Evolutionary conservation across 495 filamentous ascomycete genomes (phyloP).

Genomic region (Tuber indicum): DNA sequence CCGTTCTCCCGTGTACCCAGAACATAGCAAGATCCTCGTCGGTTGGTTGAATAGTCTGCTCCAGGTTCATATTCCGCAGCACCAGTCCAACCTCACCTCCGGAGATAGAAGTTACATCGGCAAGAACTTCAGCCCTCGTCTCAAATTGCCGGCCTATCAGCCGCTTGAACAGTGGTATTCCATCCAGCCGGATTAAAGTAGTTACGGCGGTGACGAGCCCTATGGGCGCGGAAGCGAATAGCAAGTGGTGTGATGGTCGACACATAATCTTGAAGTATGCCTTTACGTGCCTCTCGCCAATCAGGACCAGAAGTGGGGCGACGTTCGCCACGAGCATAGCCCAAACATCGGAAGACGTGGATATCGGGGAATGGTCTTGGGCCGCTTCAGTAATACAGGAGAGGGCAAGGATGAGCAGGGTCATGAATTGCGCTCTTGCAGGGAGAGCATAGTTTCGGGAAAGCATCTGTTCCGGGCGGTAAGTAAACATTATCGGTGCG

Average conservation of each 20-base stretch:
- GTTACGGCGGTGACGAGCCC: conserved; percentile 12
- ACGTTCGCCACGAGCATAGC: conserved; percentile 12
- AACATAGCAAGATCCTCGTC: not conserved
- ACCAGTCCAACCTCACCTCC: conserved; percentile 9
- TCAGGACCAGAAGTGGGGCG: conserved; percentile 8
- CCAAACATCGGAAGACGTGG: conserved; percentile 12
- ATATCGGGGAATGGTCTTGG: not conserved
- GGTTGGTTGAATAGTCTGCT: conserved; percentile 12
- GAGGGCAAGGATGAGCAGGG: not conserved
- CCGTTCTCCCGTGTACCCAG: not conserved
- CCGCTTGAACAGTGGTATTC: not conserved
- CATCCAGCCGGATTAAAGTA: conserved; percentile 7
- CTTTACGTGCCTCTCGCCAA: conserved; percentile 16
- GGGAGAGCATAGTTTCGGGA: not conserved
- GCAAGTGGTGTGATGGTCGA: not conserved
- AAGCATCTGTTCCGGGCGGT: not conserved
- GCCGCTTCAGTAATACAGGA: not conserved
- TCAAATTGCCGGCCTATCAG: conserved; percentile 15
- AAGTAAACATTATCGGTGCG: not conserved
- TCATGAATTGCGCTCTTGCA: not conserved
- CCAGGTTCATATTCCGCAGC: not conserved
- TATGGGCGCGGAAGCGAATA: conserved; percentile 9
- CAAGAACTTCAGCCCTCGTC: conserved; percentile 4
- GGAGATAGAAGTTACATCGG: conserved; percentile 7
- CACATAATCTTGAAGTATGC: conserved; percentile 17